These are phyloP conservation scores for Eimeria falciformis DNA, from an alignment of 169 alveolate genomes.

Conservation along the genomic window DNA sequence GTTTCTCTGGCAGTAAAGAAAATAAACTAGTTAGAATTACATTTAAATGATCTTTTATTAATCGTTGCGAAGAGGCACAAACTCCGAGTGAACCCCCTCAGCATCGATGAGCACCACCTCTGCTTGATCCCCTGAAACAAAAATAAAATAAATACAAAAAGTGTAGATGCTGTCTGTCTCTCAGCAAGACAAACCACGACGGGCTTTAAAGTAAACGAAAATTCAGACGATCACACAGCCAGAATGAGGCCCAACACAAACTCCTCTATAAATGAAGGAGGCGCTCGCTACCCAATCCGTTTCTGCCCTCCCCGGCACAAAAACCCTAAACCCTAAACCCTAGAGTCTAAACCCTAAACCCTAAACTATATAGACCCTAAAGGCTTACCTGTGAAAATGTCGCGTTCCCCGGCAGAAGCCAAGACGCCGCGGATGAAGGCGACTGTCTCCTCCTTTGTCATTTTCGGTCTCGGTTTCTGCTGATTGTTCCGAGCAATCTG, in stretches of 20 bases:
- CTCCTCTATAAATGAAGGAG: no score
- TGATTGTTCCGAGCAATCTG: slow-evolving; percentile 48
- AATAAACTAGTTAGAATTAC: no score
- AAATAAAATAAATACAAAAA: no score
- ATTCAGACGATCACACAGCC: no score
- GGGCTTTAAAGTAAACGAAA: no score
- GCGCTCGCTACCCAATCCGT: no score
- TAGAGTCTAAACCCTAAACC: slow-evolving; percentile 35
- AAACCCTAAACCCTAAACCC: slow-evolving; percentile 32
- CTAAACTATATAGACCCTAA: slow-evolving; percentile 48
- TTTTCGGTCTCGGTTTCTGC: slow-evolving; percentile 39
- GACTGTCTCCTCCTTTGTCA: slow-evolving; percentile 61
- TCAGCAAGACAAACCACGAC: no score
- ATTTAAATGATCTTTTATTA: no score
- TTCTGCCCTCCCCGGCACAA: no score
- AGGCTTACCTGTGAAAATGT: slow-evolving; percentile 79
- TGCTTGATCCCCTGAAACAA: slow-evolving; percentile 67
- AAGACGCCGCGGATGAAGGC: slow-evolving; percentile 71
- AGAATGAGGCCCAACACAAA: no score
- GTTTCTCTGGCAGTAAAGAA: no score
- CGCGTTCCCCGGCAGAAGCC: slow-evolving; percentile 81
- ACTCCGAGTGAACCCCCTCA: slow-evolving; percentile 12
- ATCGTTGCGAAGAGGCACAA: slow-evolving; percentile 26
- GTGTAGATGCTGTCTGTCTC: no score
- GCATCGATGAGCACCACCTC: slow-evolving; percentile 55